Evolutionary conservation across 2,329 filamentous ascomycete genomes (phyloP).

Genomic region (Scleromitrula shiraiana): DNA sequence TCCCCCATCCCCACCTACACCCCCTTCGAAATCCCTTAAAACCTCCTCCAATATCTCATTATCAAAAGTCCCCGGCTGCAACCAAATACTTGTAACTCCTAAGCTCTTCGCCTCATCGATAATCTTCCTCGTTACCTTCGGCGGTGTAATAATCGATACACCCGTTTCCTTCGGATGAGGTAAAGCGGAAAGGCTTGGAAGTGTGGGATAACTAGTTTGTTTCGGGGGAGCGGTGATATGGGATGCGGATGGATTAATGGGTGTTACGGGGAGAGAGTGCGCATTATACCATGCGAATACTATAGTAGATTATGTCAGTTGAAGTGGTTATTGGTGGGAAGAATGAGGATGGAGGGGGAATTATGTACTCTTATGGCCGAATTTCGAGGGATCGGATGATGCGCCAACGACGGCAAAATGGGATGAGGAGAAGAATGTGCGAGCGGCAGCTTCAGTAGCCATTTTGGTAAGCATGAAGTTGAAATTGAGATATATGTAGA

Average conservation of each 20-base stretch:
- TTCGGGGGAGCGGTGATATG: constrained; percentile 59
- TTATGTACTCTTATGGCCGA: constrained; percentile 70
- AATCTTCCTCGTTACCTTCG: constrained; percentile 63
- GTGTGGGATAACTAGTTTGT: constrained; percentile 40
- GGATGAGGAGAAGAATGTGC: constrained; percentile 71
- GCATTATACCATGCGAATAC: constrained; percentile 85
- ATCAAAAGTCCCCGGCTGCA: constrained; percentile 87
- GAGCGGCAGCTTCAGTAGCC: constrained; percentile 63
- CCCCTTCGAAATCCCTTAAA: constrained; percentile 58
- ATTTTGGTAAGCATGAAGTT: constrained; percentile 31
- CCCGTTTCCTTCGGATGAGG: constrained; percentile 60
- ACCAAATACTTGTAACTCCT: constrained; percentile 69
- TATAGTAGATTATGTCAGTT: constrained; percentile 31
- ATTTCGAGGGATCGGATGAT: constrained; percentile 76
- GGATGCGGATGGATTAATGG: constrained; percentile 68
- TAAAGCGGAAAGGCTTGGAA: constrained; percentile 51
- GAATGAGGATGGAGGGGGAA: neutral
- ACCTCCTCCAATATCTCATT: constrained; percentile 66
- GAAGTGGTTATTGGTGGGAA: neutral
- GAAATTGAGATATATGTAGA: neutral
- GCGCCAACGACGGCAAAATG: constrained; percentile 86
- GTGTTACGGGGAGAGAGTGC: constrained; percentile 68
- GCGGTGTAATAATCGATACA: constrained; percentile 82
- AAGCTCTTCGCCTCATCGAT: constrained; percentile 69
- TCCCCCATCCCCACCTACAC: constrained; percentile 52